Percentiles rank a stretch among this genome's conserved stretches.
Evolutionary conservation across 2,329 filamentous ascomycete genomes (phyloP).

Genomic region (Blumeria hordei): DNA sequence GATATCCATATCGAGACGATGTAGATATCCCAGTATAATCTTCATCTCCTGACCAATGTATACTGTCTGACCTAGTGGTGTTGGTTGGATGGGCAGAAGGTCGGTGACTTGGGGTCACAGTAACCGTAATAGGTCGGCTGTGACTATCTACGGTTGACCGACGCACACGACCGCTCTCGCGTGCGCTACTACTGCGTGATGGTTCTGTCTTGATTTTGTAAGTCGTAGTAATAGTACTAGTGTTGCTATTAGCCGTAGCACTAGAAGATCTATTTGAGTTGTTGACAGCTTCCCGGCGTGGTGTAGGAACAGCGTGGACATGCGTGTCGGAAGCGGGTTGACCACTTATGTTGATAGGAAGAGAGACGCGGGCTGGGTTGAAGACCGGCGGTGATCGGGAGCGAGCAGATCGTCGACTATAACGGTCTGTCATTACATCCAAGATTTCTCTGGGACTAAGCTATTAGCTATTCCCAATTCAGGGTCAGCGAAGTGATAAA

Average conservation of each 20-base stretch:
- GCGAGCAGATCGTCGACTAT: constrained; percentile 18
- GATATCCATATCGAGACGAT: constrained; percentile 22
- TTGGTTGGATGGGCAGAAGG: constrained; percentile 11
- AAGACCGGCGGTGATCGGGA: constrained; percentile 20
- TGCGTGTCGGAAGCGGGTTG: constrained; percentile 15
- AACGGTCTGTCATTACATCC: constrained; percentile 17
- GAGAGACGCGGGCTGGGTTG: constrained; percentile 27
- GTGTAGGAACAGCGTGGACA: constrained; percentile 26
- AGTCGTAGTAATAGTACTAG: constrained; percentile 23
- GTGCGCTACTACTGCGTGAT: constrained; percentile 22
- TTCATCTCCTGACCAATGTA: constrained; percentile 28
- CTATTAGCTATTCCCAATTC: no score
- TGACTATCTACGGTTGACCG: constrained; percentile 24
- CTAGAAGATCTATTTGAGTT: constrained; percentile 15
- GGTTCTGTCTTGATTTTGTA: constrained; percentile 31
- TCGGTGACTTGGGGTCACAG: constrained; percentile 21
- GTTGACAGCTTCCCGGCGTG: constrained; percentile 15
- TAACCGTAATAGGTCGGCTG: constrained; percentile 23
- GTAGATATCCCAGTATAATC: constrained; percentile 32
- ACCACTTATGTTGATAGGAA: constrained; percentile 20
- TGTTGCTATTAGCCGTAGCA: constrained; percentile 10
- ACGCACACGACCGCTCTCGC: constrained; percentile 24
- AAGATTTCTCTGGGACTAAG: no score
- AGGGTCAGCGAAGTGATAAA: no score
- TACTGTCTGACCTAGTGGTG: constrained; percentile 20